phyloP scores from a whole-genome alignment of 768 basidiomycete genomes.

The Russula griseocarnosa region DNA sequence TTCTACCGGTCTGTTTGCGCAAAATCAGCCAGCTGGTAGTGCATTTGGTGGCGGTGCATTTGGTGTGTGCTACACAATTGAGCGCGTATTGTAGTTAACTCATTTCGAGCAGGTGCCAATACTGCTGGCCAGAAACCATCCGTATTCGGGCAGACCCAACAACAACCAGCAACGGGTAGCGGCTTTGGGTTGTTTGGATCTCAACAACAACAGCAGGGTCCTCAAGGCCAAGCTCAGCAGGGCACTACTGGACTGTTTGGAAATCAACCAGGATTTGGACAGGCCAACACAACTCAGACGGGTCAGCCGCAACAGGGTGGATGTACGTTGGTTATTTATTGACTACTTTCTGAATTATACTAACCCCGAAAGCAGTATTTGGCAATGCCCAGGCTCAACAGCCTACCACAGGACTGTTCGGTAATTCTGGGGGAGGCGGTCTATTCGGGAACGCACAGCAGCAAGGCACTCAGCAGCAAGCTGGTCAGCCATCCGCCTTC shows the following conservation, averaged over 20 bases:
- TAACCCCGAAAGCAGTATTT: constrained; percentile 26
- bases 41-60: constrained; percentile 32
- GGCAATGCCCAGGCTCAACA: constrained; percentile 29
- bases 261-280: constrained; percentile 23
- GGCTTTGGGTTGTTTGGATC: constrained; percentile 33
- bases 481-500: constrained; percentile 22
- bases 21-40: constrained; percentile 24
- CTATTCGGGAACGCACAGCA: constrained; percentile 27
- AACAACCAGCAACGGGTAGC: constrained; percentile 21
- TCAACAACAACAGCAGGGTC: constrained; percentile 39
- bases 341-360: not conserved
- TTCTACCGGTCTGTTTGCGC: constrained; percentile 35
- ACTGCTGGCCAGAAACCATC: constrained; percentile 32
- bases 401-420: constrained; percentile 27
- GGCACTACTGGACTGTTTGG: constrained; percentile 31
- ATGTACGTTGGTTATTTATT: constrained; percentile 22
- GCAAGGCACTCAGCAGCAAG: constrained; percentile 24
- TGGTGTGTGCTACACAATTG: constrained; percentile 26
- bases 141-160: constrained; percentile 25
- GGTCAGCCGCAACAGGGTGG: constrained; percentile 28
- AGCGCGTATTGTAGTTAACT: not conserved
- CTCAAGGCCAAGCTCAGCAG: constrained; percentile 37
- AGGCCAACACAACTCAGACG: constrained; percentile 22
- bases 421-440: constrained; percentile 17
- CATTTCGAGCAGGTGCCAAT: constrained; percentile 9